These are phyloP conservation scores for Cordyceps pruinosa DNA, from an alignment of 2,329 filamentous ascomycete species.

Conservation along the genomic window DNA sequence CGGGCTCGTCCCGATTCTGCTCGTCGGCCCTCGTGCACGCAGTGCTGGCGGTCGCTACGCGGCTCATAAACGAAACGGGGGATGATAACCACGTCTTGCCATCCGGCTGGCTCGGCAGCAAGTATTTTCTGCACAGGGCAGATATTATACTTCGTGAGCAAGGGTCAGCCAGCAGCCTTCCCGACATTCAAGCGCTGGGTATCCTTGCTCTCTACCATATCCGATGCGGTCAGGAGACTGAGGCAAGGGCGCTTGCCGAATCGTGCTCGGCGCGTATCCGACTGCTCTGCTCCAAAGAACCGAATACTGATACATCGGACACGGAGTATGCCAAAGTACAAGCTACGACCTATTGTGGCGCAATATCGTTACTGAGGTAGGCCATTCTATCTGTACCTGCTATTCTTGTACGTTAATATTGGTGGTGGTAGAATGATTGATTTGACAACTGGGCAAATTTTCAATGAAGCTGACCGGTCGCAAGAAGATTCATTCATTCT, in stretches of 20 bases:
- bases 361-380: conserved; percentile 13
- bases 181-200: conserved; percentile 14
- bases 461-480: neutral
- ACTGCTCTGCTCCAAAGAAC: conserved; percentile 1
- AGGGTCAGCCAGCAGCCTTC: neutral
- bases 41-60: conserved; percentile 8
- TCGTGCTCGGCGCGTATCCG: neutral
- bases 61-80: neutral
- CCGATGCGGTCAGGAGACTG: conserved; percentile 4
- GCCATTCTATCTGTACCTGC: too few species aligned
- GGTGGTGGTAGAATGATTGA: neutral
- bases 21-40: conserved; percentile 14
- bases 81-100: neutral
- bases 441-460: neutral
- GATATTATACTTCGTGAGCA: neutral
- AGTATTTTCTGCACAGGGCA: conserved; percentile 5
- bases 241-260: conserved; percentile 8
- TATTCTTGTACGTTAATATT: neutral
- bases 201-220: conserved; percentile 13
- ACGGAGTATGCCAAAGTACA: conserved; percentile 6
- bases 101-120: conserved; percentile 6
- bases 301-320: neutral
- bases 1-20: conserved; percentile 10
- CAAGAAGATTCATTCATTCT: neutral
- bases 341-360: conserved; percentile 12